Conservation (phyloP, 2,329 filamentous ascomycete species). For the Colletotrichum theobromicola region DNA sequence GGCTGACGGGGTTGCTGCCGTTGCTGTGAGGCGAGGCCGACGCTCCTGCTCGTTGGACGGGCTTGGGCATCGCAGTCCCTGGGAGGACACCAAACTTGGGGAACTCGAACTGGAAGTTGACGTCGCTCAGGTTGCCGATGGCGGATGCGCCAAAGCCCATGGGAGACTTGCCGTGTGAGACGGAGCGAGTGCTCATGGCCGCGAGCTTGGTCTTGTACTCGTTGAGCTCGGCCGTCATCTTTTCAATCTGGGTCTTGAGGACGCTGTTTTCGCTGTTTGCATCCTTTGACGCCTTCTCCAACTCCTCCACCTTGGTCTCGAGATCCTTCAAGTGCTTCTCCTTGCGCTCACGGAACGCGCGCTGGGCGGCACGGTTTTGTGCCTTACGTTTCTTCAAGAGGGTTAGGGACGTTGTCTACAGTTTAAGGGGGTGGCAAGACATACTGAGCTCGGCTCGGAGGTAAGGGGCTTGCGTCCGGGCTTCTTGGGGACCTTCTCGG, state of each 20-base stretch:
- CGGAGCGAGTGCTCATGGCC: conserved; percentile 47
- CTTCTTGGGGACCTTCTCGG: conserved; percentile 91
- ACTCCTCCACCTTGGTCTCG: conserved; percentile 76
- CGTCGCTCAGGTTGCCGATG: conserved; percentile 68
- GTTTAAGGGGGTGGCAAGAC: conserved; percentile 34
- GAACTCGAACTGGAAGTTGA: conserved; percentile 95
- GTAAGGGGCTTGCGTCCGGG: conserved; percentile 95
- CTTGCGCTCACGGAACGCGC: conserved; percentile 93
- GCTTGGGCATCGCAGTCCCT: conserved; percentile 40
- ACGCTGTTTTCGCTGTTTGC: conserved; percentile 85
- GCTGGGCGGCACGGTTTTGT: conserved; percentile 90
- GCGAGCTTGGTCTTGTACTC: conserved; percentile 91
- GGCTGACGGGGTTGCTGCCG: conserved; percentile 38
- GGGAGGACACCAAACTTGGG: conserved; percentile 86
- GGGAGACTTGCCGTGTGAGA: conserved; percentile 35
- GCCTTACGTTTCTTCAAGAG: conserved; percentile 84
- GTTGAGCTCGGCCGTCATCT: conserved; percentile 81
- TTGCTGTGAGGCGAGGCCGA: conserved; percentile 17
- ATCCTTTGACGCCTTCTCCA: conserved; percentile 83
- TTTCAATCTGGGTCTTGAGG: conserved; percentile 86
- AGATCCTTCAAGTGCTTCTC: conserved; percentile 89
- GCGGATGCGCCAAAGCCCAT: conserved; percentile 53
- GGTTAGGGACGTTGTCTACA: background rate
- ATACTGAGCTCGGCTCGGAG: conserved; percentile 92
- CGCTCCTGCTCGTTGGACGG: background rate